These are phyloP conservation scores for Fraxinus latifolia DNA, from an alignment of 305 asterid genomes.

Conservation along the genomic window DNA sequence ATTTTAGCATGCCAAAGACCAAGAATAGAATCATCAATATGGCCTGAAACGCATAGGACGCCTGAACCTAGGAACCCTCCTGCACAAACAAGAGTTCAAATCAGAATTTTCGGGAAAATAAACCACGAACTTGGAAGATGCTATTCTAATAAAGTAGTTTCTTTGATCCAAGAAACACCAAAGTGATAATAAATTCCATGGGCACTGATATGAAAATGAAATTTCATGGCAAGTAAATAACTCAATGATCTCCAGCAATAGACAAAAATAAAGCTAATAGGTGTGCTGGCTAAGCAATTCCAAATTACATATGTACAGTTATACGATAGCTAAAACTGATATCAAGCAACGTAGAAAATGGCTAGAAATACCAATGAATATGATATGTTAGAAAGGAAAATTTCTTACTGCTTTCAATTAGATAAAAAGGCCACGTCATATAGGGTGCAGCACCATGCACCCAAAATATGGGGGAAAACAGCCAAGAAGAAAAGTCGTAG, in stretches of 20 bases:
- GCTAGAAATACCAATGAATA: not conserved
- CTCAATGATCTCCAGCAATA: not conserved
- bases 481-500: not conserved
- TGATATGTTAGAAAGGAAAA: not conserved
- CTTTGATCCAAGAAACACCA: not conserved
- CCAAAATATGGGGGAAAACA: not conserved
- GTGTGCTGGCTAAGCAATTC: not conserved
- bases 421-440: not conserved
- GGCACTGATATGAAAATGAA: not conserved
- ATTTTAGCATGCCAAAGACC: conserved; percentile 22
- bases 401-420: not conserved
- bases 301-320: not conserved
- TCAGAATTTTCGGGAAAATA: conserved; percentile 17
- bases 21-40: conserved; percentile 38
- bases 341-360: not conserved
- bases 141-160: not conserved
- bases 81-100: conserved; percentile 36
- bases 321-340: not conserved
- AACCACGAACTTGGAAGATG: not conserved
- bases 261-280: not conserved
- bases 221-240: not conserved
- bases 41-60: conserved; percentile 80
- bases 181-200: not conserved
- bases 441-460: not conserved
- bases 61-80: conserved; percentile 75